Base-by-base conservation (phyloP, 306 rosid genomes). In the Cucumis cinereus region DNA sequence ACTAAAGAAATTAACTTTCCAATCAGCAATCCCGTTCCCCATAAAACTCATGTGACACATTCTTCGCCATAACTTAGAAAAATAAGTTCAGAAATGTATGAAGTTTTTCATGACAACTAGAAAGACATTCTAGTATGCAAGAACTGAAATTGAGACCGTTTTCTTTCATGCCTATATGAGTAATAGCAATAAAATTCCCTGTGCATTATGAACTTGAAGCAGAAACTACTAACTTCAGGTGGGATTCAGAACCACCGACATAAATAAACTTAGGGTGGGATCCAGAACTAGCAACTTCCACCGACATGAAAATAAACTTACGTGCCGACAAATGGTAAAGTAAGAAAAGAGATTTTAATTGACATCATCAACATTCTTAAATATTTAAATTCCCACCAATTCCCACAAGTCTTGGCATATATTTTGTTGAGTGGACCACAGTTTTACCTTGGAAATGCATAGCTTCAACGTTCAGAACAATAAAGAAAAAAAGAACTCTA, bases 1-100 rank as follows among this genome's bases (percentile, higher is more conserved):
- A 58, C 75, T 28, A 26, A 47, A 71, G 76, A 26, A 45, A 71
- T 33, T 16, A 49, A 71, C 76, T 50, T 71, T 50, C 24, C 76
- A 71, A 71, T 28, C 10, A 71, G 76, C 56, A 15, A 11, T 26
- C 75, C 72, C 41, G 14, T 47, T 15, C 28, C 5, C 60, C 16
- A 52, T 49, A 26, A 10, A 19, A 70, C 41, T 15, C 41, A 47
- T 7, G 9, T 0, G 20, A 5, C 26, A 28, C 60, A 47, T 70
- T 72, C 33, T 72, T 72, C 14, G 24, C 58, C 17, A 7, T 49
- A 49, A 70, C 41, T 70, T 3, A 30, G 17, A 28, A 10, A 26
- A 33, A 50, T 47, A 14, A 49, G 59, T 71, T 71, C 36, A 49
- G 24, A 24, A 71, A 71, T 16, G 14, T 71, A 49, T 33, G 55